A percentile compares a stretch with the other conserved stretches of the same genome.
Evolutionary conservation across 352 stramenopile species (phyloP).

Genomic region (Phytophthora sojae): DNA sequence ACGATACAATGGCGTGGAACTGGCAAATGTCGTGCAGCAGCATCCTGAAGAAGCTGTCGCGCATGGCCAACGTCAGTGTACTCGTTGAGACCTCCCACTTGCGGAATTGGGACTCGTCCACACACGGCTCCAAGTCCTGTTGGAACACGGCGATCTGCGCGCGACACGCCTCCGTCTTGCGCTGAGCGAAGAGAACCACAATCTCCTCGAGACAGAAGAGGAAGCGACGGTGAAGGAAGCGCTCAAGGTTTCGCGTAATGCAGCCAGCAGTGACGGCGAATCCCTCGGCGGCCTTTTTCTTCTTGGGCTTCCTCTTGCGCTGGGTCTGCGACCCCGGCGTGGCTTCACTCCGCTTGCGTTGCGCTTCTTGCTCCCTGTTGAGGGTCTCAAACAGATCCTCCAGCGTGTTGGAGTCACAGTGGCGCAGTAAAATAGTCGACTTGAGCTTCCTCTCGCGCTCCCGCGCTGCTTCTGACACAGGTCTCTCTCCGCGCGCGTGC

Average conservation of each 20-base stretch:
- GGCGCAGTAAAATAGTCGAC: conserved; percentile 49
- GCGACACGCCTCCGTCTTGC: conserved; percentile 69
- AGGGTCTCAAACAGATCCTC: conserved; percentile 69
- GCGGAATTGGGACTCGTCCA: conserved; percentile 44
- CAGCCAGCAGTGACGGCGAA: conserved; percentile 26
- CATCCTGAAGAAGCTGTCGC: conserved; percentile 76
- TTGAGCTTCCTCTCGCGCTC: conserved; percentile 24
- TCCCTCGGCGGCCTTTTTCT: conserved; percentile 33
- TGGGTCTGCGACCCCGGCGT: conserved; percentile 11
- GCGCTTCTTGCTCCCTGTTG: conserved; percentile 38
- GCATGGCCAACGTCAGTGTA: conserved; percentile 73
- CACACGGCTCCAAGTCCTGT: conserved; percentile 66
- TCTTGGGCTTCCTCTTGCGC: conserved; percentile 39
- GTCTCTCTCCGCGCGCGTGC: conserved; percentile 60
- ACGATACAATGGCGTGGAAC: conserved; percentile 73
- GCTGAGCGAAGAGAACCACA: conserved; percentile 77
- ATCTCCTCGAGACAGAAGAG: conserved; percentile 83
- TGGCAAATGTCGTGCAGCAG: conserved; percentile 78
- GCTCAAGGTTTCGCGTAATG: conserved; percentile 51
- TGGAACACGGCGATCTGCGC: conserved; percentile 52
- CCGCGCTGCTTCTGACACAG: conserved; percentile 22
- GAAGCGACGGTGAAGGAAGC: conserved; percentile 80
- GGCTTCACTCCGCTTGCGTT: conserved; percentile 19
- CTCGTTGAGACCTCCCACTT: conserved; percentile 79
- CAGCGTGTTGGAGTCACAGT: conserved; percentile 61